Evolutionary conservation across 2,329 filamentous ascomycete genomes (phyloP).

Genomic region (Fusarium pseudograminearum): DNA sequence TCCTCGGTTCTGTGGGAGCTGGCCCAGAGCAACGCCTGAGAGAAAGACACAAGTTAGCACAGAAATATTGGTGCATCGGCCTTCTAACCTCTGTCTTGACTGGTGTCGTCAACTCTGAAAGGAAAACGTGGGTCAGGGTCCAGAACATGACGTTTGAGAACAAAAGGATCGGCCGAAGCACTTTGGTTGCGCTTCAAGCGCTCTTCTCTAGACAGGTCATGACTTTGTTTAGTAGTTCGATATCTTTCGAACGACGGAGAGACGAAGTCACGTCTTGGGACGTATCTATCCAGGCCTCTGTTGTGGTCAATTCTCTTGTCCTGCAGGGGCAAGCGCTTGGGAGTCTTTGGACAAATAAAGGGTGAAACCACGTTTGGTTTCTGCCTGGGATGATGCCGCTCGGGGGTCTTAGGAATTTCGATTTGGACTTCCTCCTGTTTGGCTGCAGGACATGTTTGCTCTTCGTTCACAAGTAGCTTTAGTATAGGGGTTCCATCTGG

Average conservation of each 20-base stretch:
- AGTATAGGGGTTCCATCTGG: slow-evolving; percentile 12
- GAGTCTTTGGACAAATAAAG: slow-evolving; percentile 22
- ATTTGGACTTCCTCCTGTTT: not conserved
- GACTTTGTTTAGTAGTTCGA: slow-evolving; percentile 57
- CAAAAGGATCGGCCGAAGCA: slow-evolving; percentile 58
- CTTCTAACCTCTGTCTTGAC: slow-evolving; percentile 30
- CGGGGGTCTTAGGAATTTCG: slow-evolving; percentile 6
- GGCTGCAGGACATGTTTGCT: not conserved
- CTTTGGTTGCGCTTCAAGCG: slow-evolving; percentile 58
- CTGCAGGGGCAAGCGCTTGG: slow-evolving; percentile 4
- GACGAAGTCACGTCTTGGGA: slow-evolving; percentile 57
- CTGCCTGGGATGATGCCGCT: not conserved
- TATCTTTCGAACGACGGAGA: slow-evolving; percentile 59
- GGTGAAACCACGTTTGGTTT: slow-evolving; percentile 27
- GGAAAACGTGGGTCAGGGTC: slow-evolving; percentile 26
- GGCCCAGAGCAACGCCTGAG: slow-evolving; percentile 45
- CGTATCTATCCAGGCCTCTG: slow-evolving; percentile 61
- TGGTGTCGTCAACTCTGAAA: slow-evolving; percentile 30
- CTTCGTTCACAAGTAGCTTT: slow-evolving; percentile 4
- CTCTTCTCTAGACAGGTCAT: slow-evolving; percentile 59
- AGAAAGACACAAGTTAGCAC: slow-evolving; percentile 17
- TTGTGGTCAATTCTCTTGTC: slow-evolving; percentile 21
- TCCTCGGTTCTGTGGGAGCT: slow-evolving; percentile 41
- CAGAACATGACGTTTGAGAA: slow-evolving; percentile 46
- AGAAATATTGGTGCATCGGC: not conserved